Conservation (phyloP, 108 stramenopile genomes). For the Mediolabrus comicus region DNA sequence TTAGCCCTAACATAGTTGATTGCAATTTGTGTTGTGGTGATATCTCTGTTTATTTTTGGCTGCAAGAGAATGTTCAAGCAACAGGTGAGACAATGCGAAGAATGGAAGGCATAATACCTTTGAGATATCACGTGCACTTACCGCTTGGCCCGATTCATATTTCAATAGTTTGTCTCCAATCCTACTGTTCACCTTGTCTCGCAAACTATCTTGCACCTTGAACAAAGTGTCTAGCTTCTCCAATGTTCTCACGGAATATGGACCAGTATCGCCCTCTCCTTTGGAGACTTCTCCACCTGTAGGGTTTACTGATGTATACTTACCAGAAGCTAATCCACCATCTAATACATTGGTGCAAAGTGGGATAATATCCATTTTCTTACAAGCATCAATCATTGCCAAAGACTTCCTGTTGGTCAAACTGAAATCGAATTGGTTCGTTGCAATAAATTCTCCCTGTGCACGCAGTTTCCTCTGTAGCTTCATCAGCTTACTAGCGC, state of each 20-base stretch:
- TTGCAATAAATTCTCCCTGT: constrained; percentile 40
- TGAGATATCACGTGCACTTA: neutral
- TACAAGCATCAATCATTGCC: constrained; percentile 74
- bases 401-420: constrained; percentile 71
- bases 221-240: constrained; percentile 76
- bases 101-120: neutral
- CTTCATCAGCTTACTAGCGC: constrained; percentile 40
- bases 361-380: constrained; percentile 74
- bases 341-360: constrained; percentile 73
- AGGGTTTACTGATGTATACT: constrained; percentile 79
- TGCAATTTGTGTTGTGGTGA: constrained; percentile 84
- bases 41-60: constrained; percentile 78
- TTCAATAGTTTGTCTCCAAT: constrained; percentile 41
- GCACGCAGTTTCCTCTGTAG: constrained; percentile 24
- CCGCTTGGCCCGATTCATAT: constrained; percentile 20
- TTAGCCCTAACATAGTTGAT: constrained; percentile 85
- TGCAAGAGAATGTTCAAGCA: neutral
- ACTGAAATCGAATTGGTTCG: constrained; percentile 78
- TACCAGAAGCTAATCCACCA: constrained; percentile 75
- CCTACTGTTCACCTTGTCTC: constrained; percentile 58
- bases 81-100: neutral
- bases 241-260: constrained; percentile 59
- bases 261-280: constrained; percentile 43
- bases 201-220: constrained; percentile 53
- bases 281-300: constrained; percentile 67